These are phyloP conservation scores for Cercospora canescens DNA, from an alignment of 2,329 filamentous ascomycete genomes.

Conservation along the genomic window DNA sequence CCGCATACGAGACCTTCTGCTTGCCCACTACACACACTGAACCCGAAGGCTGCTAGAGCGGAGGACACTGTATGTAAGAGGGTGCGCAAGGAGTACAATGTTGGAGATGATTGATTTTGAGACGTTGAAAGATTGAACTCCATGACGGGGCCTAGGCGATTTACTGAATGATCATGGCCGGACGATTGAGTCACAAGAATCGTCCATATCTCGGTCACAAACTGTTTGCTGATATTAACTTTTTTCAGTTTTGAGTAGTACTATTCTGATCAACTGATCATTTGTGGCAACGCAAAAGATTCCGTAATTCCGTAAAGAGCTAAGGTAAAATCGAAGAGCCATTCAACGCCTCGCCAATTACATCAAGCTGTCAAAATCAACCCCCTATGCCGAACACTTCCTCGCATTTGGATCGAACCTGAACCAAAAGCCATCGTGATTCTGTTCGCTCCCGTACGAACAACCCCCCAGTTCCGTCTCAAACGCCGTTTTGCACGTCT, in stretches of 20 bases:
- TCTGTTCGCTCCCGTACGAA: not conserved
- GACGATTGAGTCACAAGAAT: not conserved
- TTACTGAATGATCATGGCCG: not conserved
- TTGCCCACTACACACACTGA: not conserved
- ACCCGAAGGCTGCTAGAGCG: not conserved
- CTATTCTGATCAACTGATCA: too few species aligned
- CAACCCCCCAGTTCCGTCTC: not conserved
- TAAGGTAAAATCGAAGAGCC: too few species aligned
- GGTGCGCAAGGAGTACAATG: not conserved
- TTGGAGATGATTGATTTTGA: not conserved
- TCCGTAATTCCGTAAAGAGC: too few species aligned
- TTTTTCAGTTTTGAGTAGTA: too few species aligned
- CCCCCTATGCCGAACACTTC: not conserved
- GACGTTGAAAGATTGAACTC: not conserved
- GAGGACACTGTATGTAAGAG: not conserved
- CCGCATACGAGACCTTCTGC: not conserved
- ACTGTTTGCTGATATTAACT: not conserved
- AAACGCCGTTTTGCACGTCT: not conserved
- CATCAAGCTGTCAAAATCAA: not conserved
- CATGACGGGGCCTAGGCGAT: not conserved
- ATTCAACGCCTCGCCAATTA: not conserved
- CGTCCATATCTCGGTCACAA: not conserved
- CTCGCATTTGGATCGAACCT: not conserved
- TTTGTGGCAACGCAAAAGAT: too few species aligned
- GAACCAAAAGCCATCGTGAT: constrained; percentile 1